Conservation (phyloP, 192 early-diverging fungal species). For the Cladochytrium replicatum region DNA sequence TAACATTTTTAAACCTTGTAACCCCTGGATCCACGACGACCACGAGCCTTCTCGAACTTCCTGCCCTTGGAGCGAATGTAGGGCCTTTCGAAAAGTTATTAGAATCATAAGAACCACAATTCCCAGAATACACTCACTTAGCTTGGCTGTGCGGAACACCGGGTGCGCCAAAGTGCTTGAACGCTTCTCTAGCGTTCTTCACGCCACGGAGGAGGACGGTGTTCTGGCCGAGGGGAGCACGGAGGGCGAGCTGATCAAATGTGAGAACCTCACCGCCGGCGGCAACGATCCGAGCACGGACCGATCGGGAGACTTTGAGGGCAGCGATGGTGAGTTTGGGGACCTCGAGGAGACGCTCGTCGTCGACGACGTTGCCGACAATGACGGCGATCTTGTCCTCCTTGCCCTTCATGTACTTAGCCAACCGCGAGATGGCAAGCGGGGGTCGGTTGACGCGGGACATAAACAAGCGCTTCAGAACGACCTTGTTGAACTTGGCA, state of each 20-base stretch:
- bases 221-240: slow-evolving; percentile 93
- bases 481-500: slow-evolving; percentile 97
- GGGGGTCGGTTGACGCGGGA: slow-evolving; percentile 96
- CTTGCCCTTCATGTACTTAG: slow-evolving; percentile 62
- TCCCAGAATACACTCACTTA: slow-evolving; percentile 36
- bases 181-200: slow-evolving; percentile 89
- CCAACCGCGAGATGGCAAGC: slow-evolving; percentile 83
- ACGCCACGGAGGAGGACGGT: slow-evolving; percentile 92
- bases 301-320: slow-evolving; percentile 89
- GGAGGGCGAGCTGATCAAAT: slow-evolving; percentile 97
- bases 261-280: slow-evolving; percentile 98
- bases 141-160: slow-evolving; percentile 56
- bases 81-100: slow-evolving; percentile 43
- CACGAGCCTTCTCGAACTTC: slow-evolving; percentile 99
- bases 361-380: slow-evolving; percentile 96
- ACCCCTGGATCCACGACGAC: slow-evolving; percentile 97
- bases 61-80: slow-evolving; percentile 98
- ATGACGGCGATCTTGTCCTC: slow-evolving; percentile 88
- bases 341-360: slow-evolving; percentile 79
- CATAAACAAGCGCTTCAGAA: slow-evolving; percentile 98
- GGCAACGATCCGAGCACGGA: slow-evolving; percentile 94
- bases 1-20: slow-evolving; percentile 72
- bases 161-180: slow-evolving; percentile 97
- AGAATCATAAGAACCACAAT: background rate
- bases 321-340: slow-evolving; percentile 96